A percentile compares a stretch with the other conserved stretches of the same genome.
Evolutionary conservation across 2,329 filamentous ascomycete species (phyloP).

Genomic region (Aspergillus costaricaensis): DNA sequence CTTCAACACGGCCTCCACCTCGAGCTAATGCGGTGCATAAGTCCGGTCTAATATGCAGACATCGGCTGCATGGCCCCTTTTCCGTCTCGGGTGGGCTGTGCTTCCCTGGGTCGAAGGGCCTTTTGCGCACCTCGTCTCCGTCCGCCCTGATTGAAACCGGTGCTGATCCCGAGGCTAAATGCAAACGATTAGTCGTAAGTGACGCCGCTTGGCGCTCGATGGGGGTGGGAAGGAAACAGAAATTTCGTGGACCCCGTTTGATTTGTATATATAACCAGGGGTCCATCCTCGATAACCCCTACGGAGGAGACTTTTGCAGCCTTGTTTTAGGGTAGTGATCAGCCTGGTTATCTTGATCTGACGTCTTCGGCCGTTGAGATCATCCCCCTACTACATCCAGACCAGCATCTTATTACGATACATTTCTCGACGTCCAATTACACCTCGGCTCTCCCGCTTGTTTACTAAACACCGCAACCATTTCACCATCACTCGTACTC

Average conservation of each 20-base stretch:
- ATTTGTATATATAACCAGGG: slow-evolving; percentile 1
- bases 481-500: neutral
- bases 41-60: slow-evolving; percentile 9
- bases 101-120: slow-evolving; percentile 2
- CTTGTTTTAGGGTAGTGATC: neutral
- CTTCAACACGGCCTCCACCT: neutral
- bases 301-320: neutral
- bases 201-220: neutral
- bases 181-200: slow-evolving; percentile 2
- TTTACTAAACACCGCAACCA: neutral
- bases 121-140: slow-evolving; percentile 1
- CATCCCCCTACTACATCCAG: neutral
- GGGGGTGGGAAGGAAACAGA: neutral
- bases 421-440: neutral
- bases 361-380: neutral
- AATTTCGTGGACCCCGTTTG: neutral
- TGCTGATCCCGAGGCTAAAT: slow-evolving; percentile 8
- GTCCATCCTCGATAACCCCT: neutral
- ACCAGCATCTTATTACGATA: neutral
- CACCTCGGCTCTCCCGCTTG: neutral
- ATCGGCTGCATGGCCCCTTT: slow-evolving; percentile 9
- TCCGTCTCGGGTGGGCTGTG: slow-evolving; percentile 1
- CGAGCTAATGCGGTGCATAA: slow-evolving; percentile 17
- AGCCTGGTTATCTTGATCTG: neutral
- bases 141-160: slow-evolving; percentile 2